Evolutionary conservation across 768 basidiomycete species (phyloP).

Genomic region (Suillus clintonianus): DNA sequence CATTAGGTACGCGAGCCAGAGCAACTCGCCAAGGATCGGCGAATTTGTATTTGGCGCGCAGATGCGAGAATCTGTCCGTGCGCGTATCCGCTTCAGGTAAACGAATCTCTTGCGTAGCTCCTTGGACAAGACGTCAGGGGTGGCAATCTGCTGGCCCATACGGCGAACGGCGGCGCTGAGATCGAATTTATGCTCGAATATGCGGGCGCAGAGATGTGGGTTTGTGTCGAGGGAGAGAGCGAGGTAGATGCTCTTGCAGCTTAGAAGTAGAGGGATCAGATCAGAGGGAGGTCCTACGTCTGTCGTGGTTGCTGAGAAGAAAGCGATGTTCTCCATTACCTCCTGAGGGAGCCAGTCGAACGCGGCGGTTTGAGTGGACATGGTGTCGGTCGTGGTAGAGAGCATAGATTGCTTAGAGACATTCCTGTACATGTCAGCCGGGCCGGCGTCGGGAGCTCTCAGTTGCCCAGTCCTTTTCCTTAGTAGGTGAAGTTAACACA

Average conservation of each 20-base stretch:
- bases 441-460: neutral
- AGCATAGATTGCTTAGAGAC: neutral
- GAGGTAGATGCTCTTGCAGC: constrained; percentile 49
- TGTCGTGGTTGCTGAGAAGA: constrained; percentile 52
- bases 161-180: constrained; percentile 48
- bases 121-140: constrained; percentile 49
- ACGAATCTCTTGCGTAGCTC: constrained; percentile 68
- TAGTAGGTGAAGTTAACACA: neutral
- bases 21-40: constrained; percentile 36
- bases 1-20: constrained; percentile 75
- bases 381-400: neutral
- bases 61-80: constrained; percentile 27
- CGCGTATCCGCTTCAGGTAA: constrained; percentile 57
- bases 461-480: neutral
- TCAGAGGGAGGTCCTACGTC: constrained; percentile 63
- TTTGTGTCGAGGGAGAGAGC: constrained; percentile 55
- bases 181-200: constrained; percentile 74
- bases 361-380: constrained; percentile 11
- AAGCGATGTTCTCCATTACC: constrained; percentile 78
- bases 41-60: constrained; percentile 14
- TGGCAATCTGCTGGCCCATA: constrained; percentile 41
- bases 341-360: constrained; percentile 60
- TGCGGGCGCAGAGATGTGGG: constrained; percentile 69
- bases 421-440: neutral
- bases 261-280: constrained; percentile 55